Base-by-base conservation (phyloP, 495 filamentous ascomycete genomes). In the Cladorrhinum samala region DNA sequence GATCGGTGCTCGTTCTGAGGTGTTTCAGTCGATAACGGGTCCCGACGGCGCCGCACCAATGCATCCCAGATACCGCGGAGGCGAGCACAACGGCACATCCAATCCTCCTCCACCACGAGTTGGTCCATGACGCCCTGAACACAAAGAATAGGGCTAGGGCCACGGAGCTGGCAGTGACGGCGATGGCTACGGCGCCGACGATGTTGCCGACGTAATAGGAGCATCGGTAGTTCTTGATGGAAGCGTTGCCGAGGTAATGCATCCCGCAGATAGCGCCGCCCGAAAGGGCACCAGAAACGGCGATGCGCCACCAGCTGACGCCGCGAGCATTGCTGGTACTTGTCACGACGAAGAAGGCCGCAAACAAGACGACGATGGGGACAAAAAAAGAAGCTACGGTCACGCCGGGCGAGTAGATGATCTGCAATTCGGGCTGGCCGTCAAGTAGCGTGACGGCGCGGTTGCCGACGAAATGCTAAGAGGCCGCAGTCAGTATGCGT, bases 181-280 rank as follows among this genome's bases (percentile, higher is more conserved):
- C 88, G 55, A 94, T 88, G 33, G 86, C 56, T 17, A 78, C 77
- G 4, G 91, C 81, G 1, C 82, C 89, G 7, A 83, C 67, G n/a
- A 95, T 77, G 60, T 82, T 79, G 4, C 63, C 67, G 9, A 68
- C 56, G 7, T 57, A 27, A 54, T 92, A 91, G 9, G 61, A 56
- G 58, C 83, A 81, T 6, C 59, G 57, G 61, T 95, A 96, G 65
- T 95, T 93, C 13, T 74, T 71, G 57, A 93, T 91, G 30, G 90
- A 88, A 11, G 85, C 77, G 61, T 94, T 88, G 21, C 89, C 89
- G 41, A 94, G 71, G 58, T 95, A 96, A 64, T 95, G 88, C 91
- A 95, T 95, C 3, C 85, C 91, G 50, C 85, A 87, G 49, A 94
- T 83, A 17, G 87, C 80, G 2, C 79, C 68, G 6, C 91, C 91